Percentiles rank a stretch among this genome's conserved stretches.
phyloP scores from a whole-genome alignment of 768 basidiomycete genomes.

The Boletus insuetus region DNA sequence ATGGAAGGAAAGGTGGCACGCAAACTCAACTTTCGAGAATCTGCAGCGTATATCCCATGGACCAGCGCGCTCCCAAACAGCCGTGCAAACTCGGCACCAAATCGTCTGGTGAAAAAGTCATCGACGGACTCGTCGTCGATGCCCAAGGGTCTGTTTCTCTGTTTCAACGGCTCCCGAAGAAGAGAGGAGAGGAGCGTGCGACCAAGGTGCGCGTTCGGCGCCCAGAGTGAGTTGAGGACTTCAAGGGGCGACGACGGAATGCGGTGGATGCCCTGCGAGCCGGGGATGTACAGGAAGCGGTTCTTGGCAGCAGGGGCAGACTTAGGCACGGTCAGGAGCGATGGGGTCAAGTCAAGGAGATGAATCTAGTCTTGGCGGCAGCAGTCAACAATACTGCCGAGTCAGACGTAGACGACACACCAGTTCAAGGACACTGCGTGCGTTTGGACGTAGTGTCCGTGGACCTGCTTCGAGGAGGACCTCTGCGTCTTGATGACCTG shows the following conservation, averaged over 20 bases:
- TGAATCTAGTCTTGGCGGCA: slow-evolving; percentile 56
- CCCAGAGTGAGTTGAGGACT: slow-evolving; percentile 34
- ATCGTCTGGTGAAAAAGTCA: slow-evolving; percentile 67
- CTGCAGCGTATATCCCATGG: slow-evolving; percentile 92
- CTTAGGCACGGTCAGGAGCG: slow-evolving; percentile 65
- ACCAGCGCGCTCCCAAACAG: slow-evolving; percentile 77
- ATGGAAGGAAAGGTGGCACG: slow-evolving; percentile 74
- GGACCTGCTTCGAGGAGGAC: slow-evolving; percentile 85
- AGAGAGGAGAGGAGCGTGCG: slow-evolving; percentile 52
- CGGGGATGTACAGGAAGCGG: slow-evolving; percentile 67
- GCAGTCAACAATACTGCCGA: slow-evolving; percentile 9
- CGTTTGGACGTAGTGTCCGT: slow-evolving; percentile 77
- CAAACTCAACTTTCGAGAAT: slow-evolving; percentile 70
- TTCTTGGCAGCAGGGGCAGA: slow-evolving; percentile 71
- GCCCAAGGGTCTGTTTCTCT: slow-evolving; percentile 38
- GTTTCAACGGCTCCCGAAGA: slow-evolving; percentile 56
- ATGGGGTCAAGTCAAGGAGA: slow-evolving; percentile 58
- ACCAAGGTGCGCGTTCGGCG: slow-evolving; percentile 34
- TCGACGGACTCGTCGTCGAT: slow-evolving; percentile 78
- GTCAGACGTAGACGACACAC: slow-evolving; percentile 40
- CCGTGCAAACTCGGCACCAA: slow-evolving; percentile 70
- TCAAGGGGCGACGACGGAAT: slow-evolving; percentile 45
- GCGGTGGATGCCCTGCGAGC: slow-evolving; percentile 47
- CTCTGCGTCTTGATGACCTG: slow-evolving; percentile 26
- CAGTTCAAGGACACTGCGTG: slow-evolving; percentile 72